Conservation (phyloP, 805 yeast genomes). For the Candida succiphila region DNA sequence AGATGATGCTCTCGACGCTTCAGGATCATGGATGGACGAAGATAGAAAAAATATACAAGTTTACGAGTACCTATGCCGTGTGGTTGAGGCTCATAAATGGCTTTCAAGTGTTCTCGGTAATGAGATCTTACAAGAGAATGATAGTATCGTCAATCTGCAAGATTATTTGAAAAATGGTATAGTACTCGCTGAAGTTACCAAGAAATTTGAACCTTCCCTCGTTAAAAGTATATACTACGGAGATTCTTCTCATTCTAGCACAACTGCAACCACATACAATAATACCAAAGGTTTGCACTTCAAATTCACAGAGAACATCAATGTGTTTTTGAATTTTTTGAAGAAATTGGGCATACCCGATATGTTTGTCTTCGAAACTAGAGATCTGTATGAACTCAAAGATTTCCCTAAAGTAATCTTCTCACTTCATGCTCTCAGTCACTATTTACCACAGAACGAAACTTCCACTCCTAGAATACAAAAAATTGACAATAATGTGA, state of each 20-base stretch:
- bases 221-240: conserved; percentile 49
- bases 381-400: conserved; percentile 87
- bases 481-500: conserved; percentile 44
- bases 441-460: conserved; percentile 39
- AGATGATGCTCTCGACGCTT: conserved; percentile 5
- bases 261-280: conserved; percentile 11
- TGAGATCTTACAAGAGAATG: conserved; percentile 16
- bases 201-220: conserved; percentile 56
- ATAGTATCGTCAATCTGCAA: conserved; percentile 38
- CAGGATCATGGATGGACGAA: conserved; percentile 16
- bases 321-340: conserved; percentile 64
- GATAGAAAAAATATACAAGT: conserved; percentile 18
- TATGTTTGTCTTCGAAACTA: conserved; percentile 79
- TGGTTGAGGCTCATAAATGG: conserved; percentile 42
- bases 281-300: conserved; percentile 48
- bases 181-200: conserved; percentile 67
- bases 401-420: conserved; percentile 90
- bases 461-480: conserved; percentile 41
- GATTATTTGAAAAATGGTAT: conserved; percentile 78
- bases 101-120: conserved; percentile 24
- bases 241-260: conserved; percentile 12
- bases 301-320: conserved; percentile 88
- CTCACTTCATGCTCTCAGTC: conserved; percentile 83
- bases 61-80: conserved; percentile 43
- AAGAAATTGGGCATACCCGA: conserved; percentile 73